Percentiles rank a stretch among this genome's conserved stretches.
Evolutionary conservation across 75 land plant species (phyloP).

Genomic region (Cunninghamia lanceolata): DNA sequence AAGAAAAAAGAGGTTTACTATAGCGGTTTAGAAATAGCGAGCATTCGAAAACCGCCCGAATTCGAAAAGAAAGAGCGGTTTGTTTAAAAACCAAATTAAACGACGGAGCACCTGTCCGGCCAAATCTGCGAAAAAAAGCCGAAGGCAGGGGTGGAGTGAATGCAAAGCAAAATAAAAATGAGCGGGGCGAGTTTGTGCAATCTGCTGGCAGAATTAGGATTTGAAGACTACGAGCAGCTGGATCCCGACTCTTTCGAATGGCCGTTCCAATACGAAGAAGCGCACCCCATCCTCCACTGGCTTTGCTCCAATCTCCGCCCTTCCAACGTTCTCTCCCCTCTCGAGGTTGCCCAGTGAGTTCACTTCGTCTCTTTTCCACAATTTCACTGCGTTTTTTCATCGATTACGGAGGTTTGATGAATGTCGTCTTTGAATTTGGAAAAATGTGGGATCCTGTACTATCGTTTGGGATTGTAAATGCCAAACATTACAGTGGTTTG

Average conservation of each 20-base stretch:
- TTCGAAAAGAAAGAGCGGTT: background rate
- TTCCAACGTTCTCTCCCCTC: constrained; percentile 81
- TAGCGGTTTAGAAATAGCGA: no score
- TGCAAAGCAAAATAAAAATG: constrained; percentile 25
- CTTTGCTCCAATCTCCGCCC: constrained; percentile 92
- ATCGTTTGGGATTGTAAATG: background rate
- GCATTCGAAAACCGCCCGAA: no score
- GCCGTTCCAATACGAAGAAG: constrained; percentile 98
- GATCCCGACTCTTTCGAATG: constrained; percentile 98
- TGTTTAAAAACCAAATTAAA: background rate
- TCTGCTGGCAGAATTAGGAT: constrained; percentile 76
- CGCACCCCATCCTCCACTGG: constrained; percentile 80
- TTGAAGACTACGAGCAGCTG: constrained; percentile 54
- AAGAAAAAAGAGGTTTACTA: no score
- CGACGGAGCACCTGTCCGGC: background rate
- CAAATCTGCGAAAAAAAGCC: background rate
- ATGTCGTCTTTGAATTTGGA: background rate
- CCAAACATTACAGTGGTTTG: background rate
- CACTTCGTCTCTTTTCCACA: background rate
- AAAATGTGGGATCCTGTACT: background rate
- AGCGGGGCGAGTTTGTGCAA: constrained; percentile 83
- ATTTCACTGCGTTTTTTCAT: background rate
- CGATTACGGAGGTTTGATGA: background rate
- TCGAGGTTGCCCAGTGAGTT: constrained; percentile 75
- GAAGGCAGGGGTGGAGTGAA: background rate